phyloP scores from a whole-genome alignment of 2,329 filamentous ascomycete species.

The Fusarium aywerte region DNA sequence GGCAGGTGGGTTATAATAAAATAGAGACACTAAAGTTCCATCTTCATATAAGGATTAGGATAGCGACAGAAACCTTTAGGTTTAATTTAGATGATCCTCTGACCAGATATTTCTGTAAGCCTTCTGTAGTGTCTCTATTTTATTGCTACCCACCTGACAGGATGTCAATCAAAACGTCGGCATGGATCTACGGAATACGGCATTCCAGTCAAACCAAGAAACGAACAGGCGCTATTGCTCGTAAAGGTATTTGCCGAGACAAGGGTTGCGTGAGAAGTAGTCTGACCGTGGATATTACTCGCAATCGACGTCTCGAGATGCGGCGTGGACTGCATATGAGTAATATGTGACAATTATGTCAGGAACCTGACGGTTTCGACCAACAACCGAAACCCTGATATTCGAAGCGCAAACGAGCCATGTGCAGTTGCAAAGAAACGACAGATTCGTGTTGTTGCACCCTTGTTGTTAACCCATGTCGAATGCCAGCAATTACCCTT shows the following conservation, averaged over 20 bases:
- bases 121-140: too few species aligned
- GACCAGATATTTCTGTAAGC: too few species aligned
- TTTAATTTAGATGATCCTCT: too few species aligned
- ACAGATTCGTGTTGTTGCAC: slow-evolving; percentile 10
- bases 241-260: slow-evolving; percentile 35
- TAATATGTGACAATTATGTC: not conserved
- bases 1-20: too few species aligned
- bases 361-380: slow-evolving; percentile 10
- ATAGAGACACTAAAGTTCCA: too few species aligned
- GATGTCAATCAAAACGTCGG: slow-evolving; percentile 19
- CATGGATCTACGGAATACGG: slow-evolving; percentile 23
- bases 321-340: slow-evolving; percentile 3
- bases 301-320: slow-evolving; percentile 12
- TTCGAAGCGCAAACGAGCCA: slow-evolving; percentile 4
- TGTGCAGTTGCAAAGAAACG: slow-evolving; percentile 3
- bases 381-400: not conserved
- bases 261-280: slow-evolving; percentile 7
- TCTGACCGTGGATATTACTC: slow-evolving; percentile 3
- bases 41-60: too few species aligned
- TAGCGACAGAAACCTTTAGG: too few species aligned
- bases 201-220: slow-evolving; percentile 6
- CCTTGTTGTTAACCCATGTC: not conserved
- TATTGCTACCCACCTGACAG: too few species aligned
- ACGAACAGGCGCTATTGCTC: slow-evolving; percentile 24
- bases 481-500: not conserved